phyloP scores from a whole-genome alignment of 2,329 filamentous ascomycete species.

The Emmonsia crescens region DNA sequence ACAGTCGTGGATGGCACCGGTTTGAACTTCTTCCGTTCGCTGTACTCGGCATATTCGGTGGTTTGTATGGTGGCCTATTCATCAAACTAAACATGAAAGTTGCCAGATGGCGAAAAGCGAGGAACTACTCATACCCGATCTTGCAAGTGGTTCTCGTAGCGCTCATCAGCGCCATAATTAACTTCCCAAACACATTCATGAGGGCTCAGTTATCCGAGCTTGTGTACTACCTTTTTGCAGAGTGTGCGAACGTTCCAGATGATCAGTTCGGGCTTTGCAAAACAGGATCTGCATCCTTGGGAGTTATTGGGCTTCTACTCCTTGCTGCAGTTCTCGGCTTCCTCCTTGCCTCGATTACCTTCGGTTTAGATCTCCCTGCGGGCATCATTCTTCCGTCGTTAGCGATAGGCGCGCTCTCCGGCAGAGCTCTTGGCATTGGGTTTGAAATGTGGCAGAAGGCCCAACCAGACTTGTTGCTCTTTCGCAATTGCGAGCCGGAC shows the following conservation, averaged over 20 bases:
- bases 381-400: slow-evolving; percentile 94
- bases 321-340: slow-evolving; percentile 76
- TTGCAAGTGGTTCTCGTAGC: slow-evolving; percentile 71
- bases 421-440: slow-evolving; percentile 77
- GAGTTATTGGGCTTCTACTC: slow-evolving; percentile 71
- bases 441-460: slow-evolving; percentile 79
- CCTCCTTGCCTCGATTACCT: slow-evolving; percentile 74
- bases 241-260: slow-evolving; percentile 71
- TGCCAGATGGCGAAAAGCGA: slow-evolving; percentile 64
- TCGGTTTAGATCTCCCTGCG: slow-evolving; percentile 86
- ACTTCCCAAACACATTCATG: slow-evolving; percentile 96
- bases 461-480: slow-evolving; percentile 66
- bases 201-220: slow-evolving; percentile 84
- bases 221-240: slow-evolving; percentile 81
- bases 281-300: slow-evolving; percentile 68
- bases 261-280: slow-evolving; percentile 88
- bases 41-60: slow-evolving; percentile 75
- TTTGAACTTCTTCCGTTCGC: slow-evolving; percentile 88
- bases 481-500: slow-evolving; percentile 73
- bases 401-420: slow-evolving; percentile 84
- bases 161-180: slow-evolving; percentile 73
- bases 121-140: slow-evolving; percentile 61
- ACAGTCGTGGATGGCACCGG: slow-evolving; percentile 81
- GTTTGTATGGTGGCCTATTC: slow-evolving; percentile 89
- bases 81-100: slow-evolving; percentile 89